Conservation (phyloP, 2,329 filamentous ascomycete species). For the Aspergillus melleus region DNA sequence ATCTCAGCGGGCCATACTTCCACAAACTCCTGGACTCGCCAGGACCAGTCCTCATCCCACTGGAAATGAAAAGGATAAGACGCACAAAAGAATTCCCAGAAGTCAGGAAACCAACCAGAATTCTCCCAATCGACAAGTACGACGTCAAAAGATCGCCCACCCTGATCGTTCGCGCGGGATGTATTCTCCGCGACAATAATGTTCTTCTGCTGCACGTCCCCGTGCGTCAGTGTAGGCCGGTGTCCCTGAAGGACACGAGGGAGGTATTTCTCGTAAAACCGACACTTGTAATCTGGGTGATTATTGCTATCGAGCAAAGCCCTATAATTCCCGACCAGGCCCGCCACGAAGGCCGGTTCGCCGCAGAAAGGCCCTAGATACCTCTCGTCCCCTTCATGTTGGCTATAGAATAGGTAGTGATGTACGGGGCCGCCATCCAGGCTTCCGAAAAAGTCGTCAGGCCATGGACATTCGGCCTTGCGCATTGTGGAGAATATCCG, state of each 20-base stretch:
- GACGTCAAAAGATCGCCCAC: constrained; percentile 29
- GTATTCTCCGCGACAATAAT: constrained; percentile 17
- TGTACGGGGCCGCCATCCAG: constrained; percentile 24
- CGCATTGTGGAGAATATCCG: constrained; percentile 23
- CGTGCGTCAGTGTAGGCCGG: constrained; percentile 31
- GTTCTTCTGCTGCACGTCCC: constrained; percentile 27
- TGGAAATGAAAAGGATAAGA: constrained; percentile 18
- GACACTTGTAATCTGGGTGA: constrained; percentile 26
- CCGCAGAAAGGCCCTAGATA: constrained; percentile 26
- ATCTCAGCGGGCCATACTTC: constrained; percentile 29
- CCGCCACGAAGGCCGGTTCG: constrained; percentile 28
- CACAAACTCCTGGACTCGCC: constrained; percentile 28
- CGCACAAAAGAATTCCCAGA: constrained; percentile 30
- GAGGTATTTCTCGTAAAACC: constrained; percentile 29
- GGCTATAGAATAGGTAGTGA: constrained; percentile 29
- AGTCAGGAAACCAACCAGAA: constrained; percentile 30
- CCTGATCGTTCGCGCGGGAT: constrained; percentile 19
- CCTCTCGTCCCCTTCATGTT: constrained; percentile 7
- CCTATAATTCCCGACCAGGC: constrained; percentile 26
- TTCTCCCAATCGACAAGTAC: constrained; percentile 30
- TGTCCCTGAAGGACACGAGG: constrained; percentile 26
- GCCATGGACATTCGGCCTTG: constrained; percentile 24
- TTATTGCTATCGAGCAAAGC: constrained; percentile 20
- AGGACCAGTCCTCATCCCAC: constrained; percentile 31
- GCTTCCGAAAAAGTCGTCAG: constrained; percentile 26